phyloP scores from a whole-genome alignment of 2,329 filamentous ascomycete genomes.

The Scortechinia acanthostroma region DNA sequence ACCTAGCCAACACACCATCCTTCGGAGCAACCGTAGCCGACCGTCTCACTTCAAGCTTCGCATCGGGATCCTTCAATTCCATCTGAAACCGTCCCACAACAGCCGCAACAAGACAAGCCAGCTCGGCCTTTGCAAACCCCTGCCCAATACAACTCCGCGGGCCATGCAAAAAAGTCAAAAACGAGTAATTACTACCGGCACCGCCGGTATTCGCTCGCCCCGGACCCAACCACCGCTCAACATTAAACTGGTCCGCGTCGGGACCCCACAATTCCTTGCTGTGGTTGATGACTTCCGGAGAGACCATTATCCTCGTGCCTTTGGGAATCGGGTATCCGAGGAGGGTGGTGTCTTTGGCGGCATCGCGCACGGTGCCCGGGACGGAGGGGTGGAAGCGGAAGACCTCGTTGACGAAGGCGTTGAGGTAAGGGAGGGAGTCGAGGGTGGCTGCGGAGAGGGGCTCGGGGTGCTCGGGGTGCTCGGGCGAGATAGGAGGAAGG shows the following conservation, averaged over 20 bases:
- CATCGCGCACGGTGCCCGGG: conserved; percentile 61
- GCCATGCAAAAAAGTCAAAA: conserved; percentile 79
- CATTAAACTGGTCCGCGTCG: conserved; percentile 70
- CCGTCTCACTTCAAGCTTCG: conserved; percentile 59
- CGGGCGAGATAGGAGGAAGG: conserved; percentile 35
- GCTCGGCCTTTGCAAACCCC: conserved; percentile 75
- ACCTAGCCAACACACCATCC: conserved; percentile 65
- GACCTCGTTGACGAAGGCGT: conserved; percentile 72
- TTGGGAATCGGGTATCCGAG: conserved; percentile 59
- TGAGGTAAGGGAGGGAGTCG: conserved; percentile 59
- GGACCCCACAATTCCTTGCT: conserved; percentile 66
- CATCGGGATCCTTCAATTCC: conserved; percentile 37
- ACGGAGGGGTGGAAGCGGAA: conserved; percentile 70
- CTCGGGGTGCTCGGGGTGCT: conserved; percentile 4
- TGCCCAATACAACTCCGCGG: conserved; percentile 80
- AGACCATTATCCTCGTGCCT: conserved; percentile 62
- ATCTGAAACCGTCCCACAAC: conserved; percentile 72
- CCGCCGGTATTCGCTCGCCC: conserved; percentile 55
- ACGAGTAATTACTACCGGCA: conserved; percentile 68
- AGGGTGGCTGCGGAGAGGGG: not conserved
- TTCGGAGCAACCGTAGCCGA: conserved; percentile 44
- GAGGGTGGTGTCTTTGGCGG: conserved; percentile 58
- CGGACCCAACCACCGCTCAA: conserved; percentile 64
- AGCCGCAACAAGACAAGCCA: conserved; percentile 73
- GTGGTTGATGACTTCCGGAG: conserved; percentile 64